These are phyloP conservation scores for Alternaria consortialis DNA, from an alignment of 2,329 filamentous ascomycete species.

Conservation along the genomic window DNA sequence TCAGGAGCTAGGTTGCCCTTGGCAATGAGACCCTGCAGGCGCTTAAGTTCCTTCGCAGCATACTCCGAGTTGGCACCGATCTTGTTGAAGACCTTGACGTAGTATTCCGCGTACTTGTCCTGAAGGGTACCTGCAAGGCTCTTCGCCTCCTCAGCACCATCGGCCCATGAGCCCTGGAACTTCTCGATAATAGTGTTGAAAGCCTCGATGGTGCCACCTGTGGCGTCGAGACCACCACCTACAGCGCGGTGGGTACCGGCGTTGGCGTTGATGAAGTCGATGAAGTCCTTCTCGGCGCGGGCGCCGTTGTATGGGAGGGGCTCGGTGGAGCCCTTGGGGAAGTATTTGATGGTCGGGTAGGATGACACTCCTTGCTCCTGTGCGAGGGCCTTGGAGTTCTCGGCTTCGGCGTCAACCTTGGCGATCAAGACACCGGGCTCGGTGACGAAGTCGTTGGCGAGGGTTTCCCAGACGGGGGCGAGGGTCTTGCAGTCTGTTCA, in stretches of 20 bases:
- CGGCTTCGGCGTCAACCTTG: conserved; percentile 93
- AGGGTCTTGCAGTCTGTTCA: conserved; percentile 91
- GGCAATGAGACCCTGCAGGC: conserved; percentile 79
- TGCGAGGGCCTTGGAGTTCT: conserved; percentile 81
- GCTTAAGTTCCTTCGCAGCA: conserved; percentile 83
- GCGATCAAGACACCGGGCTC: conserved; percentile 85
- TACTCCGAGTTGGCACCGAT: conserved; percentile 78
- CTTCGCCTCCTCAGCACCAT: conserved; percentile 74
- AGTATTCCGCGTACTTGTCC: conserved; percentile 91
- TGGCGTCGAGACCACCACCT: conserved; percentile 80
- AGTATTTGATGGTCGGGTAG: conserved; percentile 99
- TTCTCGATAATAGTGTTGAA: conserved; percentile 80
- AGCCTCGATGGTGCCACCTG: conserved; percentile 81
- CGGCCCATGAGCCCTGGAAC: conserved; percentile 69
- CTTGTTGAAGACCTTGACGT: conserved; percentile 90
- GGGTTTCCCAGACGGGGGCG: conserved; percentile 86
- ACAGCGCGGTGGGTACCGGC: conserved; percentile 83
- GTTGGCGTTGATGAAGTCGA: conserved; percentile 87
- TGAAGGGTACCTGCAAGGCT: conserved; percentile 73
- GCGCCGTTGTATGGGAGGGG: conserved; percentile 76
- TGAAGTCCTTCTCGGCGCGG: conserved; percentile 77
- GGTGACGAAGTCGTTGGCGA: conserved; percentile 80
- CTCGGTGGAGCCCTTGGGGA: conserved; percentile 82
- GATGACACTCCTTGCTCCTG: conserved; percentile 79
- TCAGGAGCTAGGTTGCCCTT: conserved; percentile 86